A percentile compares a stretch with the other conserved stretches of the same genome.
These are phyloP conservation scores for Beauveria rudraprayagi DNA, from an alignment of 2,329 filamentous ascomycete genomes.

Conservation along the genomic window DNA sequence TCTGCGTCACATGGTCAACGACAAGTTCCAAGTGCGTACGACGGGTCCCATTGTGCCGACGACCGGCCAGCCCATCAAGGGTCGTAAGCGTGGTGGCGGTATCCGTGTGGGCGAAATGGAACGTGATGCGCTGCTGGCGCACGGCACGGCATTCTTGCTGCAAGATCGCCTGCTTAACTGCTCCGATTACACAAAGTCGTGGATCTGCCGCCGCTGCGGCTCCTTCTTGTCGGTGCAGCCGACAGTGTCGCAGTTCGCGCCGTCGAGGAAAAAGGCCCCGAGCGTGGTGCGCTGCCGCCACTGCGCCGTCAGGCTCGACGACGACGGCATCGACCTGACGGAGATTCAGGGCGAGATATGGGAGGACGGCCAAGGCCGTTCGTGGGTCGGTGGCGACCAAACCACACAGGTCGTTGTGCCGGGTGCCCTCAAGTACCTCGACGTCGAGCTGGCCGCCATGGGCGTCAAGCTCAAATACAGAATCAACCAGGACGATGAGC, in stretches of 20 bases:
- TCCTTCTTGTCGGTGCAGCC: slow-evolving; percentile 85
- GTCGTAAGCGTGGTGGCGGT: slow-evolving; percentile 90
- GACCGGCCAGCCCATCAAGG: slow-evolving; percentile 95
- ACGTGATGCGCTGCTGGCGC: slow-evolving; percentile 86
- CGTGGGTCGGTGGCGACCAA: slow-evolving; percentile 82
- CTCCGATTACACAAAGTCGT: slow-evolving; percentile 82
- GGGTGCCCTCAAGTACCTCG: slow-evolving; percentile 83
- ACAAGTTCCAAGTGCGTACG: slow-evolving; percentile 97
- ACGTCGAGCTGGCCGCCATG: slow-evolving; percentile 95
- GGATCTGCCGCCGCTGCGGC: slow-evolving; percentile 83
- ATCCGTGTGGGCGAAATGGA: slow-evolving; percentile 99
- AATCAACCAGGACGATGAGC: slow-evolving; percentile 56
- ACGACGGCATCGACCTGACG: slow-evolving; percentile 46
- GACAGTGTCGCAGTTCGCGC: slow-evolving; percentile 55
- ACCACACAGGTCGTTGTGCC: slow-evolving; percentile 89
- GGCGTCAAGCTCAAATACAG: slow-evolving; percentile 87
- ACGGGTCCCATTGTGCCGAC: slow-evolving; percentile 85
- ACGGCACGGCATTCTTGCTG: slow-evolving; percentile 88
- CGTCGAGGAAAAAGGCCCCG: slow-evolving; percentile 56
- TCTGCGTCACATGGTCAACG: slow-evolving; percentile 98
- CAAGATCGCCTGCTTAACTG: slow-evolving; percentile 97
- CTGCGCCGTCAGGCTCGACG: slow-evolving; percentile 58
- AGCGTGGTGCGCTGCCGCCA: slow-evolving; percentile 69
- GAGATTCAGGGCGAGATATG: slow-evolving; percentile 67
- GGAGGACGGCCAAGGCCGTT: slow-evolving; percentile 81